Evolutionary conservation across 2,329 filamentous ascomycete species (phyloP).

Genomic region (Pseudogymnoascus sp.): DNA sequence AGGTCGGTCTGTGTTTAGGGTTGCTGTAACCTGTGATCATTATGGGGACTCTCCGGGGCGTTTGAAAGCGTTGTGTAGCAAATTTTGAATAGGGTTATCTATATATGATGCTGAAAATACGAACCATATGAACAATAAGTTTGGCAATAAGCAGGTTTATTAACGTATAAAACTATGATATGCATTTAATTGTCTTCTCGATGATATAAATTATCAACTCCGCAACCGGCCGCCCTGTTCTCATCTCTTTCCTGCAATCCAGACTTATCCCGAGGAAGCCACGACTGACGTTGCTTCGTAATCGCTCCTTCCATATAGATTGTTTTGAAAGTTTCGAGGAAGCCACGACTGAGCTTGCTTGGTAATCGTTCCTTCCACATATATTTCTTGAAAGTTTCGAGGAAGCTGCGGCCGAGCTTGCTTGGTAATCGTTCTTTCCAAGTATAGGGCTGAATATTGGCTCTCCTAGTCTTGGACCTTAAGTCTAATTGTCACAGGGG

Average conservation of each 20-base stretch:
- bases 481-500: not conserved
- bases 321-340: not conserved
- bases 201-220: not conserved
- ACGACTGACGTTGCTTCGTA: not conserved
- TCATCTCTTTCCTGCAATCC: not conserved
- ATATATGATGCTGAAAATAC: not conserved
- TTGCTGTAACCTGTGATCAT: not conserved
- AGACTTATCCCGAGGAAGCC: not conserved
- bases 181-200: not conserved
- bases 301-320: not conserved
- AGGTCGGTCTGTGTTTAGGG: not conserved
- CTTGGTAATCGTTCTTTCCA: not conserved
- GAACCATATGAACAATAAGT: conserved; percentile 3
- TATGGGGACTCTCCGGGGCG: not conserved
- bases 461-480: not conserved
- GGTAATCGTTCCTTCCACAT: not conserved
- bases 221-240: not conserved
- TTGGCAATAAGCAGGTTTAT: not conserved
- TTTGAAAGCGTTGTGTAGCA: not conserved
- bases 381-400: not conserved
- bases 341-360: not conserved
- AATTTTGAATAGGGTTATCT: not conserved
- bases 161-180: not conserved
- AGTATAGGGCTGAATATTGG: not conserved
- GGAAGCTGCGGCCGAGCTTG: not conserved